These are phyloP conservation scores for Pichia sp. DNA, from an alignment of 1,139 yeast genomes.

Conservation along the genomic window DNA sequence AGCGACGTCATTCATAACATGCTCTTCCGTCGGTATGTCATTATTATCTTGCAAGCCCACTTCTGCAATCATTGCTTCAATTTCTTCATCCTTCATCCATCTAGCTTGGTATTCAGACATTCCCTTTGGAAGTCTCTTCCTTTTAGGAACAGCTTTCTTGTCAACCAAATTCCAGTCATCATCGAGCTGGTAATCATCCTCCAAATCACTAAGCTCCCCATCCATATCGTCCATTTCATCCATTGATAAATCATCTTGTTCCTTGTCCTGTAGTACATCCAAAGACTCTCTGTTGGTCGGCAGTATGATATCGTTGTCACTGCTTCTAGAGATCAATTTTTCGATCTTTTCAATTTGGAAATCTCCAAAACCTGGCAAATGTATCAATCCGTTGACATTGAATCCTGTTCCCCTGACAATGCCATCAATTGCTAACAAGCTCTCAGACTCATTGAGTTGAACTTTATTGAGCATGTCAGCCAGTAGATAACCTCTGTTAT, in stretches of 20 bases:
- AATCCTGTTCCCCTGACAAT: slow-evolving; percentile 84
- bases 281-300: slow-evolving; percentile 63
- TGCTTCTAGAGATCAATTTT: slow-evolving; percentile 31
- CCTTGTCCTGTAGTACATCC: slow-evolving; percentile 55
- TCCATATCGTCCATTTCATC: slow-evolving; percentile 40
- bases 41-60: slow-evolving; percentile 45
- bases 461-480: slow-evolving; percentile 60
- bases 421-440: slow-evolving; percentile 63
- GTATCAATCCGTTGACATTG: slow-evolving; percentile 70
- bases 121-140: slow-evolving; percentile 69
- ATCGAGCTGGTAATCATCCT: slow-evolving; percentile 14
- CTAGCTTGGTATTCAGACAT: slow-evolving; percentile 91
- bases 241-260: slow-evolving; percentile 57
- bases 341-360: slow-evolving; percentile 71
- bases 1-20: slow-evolving; percentile 40
- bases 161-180: slow-evolving; percentile 42
- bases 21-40: slow-evolving; percentile 23
- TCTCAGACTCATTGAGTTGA: slow-evolving; percentile 34
- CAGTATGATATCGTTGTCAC: slow-evolving; percentile 29
- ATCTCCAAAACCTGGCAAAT: slow-evolving; percentile 88
- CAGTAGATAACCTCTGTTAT: slow-evolving; percentile 77
- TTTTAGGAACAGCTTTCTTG: slow-evolving; percentile 26
- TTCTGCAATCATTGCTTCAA: slow-evolving; percentile 44
- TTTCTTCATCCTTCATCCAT: slow-evolving; percentile 72
- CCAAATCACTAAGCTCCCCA: background rate